phyloP scores from a whole-genome alignment of 2,329 filamentous ascomycete genomes.

The Sporothrix mexicana region DNA sequence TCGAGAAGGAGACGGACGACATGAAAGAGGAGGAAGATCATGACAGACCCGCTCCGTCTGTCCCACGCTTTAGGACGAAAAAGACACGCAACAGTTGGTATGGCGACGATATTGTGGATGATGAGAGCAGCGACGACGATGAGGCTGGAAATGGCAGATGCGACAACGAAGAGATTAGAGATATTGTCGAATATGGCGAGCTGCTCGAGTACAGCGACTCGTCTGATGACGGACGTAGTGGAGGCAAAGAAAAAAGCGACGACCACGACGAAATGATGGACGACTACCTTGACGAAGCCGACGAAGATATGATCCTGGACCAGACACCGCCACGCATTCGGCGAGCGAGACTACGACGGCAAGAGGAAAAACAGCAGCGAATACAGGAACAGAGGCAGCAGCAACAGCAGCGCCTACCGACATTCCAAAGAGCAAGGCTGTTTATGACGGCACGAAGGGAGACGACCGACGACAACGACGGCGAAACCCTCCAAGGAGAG shows the following conservation, averaged over 20 bases:
- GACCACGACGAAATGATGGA: not conserved
- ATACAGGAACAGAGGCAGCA: conserved; percentile 13
- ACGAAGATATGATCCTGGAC: conserved; percentile 23
- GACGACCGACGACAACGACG: not conserved
- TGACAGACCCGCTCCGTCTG: not conserved
- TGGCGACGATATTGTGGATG: conserved; percentile 25
- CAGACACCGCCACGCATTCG: conserved; percentile 25
- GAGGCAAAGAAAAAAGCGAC: not conserved
- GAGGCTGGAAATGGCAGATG: not conserved
- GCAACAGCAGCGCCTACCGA: conserved; percentile 3
- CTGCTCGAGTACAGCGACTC: conserved; percentile 27
- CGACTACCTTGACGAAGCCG: not conserved
- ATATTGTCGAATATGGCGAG: conserved; percentile 31
- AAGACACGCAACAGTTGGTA: not conserved
- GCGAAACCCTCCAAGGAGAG: not conserved
- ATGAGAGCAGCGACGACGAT: not conserved
- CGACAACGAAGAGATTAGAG: conserved; percentile 29
- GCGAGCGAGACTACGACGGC: not conserved
- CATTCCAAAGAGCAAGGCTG: conserved; percentile 23
- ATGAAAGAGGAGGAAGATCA: not conserved
- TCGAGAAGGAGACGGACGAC: not conserved
- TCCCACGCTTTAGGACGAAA: not conserved
- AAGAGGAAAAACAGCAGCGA: not conserved
- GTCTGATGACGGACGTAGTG: not conserved
- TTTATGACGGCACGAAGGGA: conserved; percentile 23